phyloP scores from a whole-genome alignment of 805 yeast genomes.

The Kluyveromyces dobzhanskii region DNA sequence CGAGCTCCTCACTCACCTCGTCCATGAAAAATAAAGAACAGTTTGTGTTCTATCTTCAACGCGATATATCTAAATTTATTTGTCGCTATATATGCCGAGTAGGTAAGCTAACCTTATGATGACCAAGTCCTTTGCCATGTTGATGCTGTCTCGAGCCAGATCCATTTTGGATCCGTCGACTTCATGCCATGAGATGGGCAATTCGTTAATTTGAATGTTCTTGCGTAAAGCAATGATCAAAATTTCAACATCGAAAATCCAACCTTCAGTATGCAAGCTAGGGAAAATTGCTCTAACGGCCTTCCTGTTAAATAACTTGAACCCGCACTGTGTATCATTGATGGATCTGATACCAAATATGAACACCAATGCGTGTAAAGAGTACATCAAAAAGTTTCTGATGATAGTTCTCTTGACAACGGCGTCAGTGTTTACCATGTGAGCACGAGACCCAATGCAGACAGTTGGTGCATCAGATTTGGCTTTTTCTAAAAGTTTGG shows the following conservation, averaged over 20 bases:
- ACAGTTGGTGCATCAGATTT: slow-evolving; percentile 39
- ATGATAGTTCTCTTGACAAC: slow-evolving; percentile 89
- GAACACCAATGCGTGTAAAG: slow-evolving; percentile 77
- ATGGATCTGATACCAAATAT: slow-evolving; percentile 82
- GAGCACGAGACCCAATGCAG: slow-evolving; percentile 91
- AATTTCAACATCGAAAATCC: slow-evolving; percentile 97
- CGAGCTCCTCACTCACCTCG: too few species aligned
- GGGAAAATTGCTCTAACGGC: slow-evolving; percentile 70
- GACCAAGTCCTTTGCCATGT: slow-evolving; percentile 90
- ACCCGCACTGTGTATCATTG: slow-evolving; percentile 96
- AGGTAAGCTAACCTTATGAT: slow-evolving; percentile 84
- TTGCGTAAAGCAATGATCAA: slow-evolving; percentile 72
- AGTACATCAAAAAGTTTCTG: slow-evolving; percentile 88
- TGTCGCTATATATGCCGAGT: slow-evolving; percentile 64
- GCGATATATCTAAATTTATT: neutral
- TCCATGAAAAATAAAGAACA: too few species aligned
- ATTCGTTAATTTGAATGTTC: slow-evolving; percentile 57
- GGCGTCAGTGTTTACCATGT: slow-evolving; percentile 92
- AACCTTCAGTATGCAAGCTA: slow-evolving; percentile 89
- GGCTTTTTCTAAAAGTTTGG: slow-evolving; percentile 18
- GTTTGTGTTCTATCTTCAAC: too few species aligned
- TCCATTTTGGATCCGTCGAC: slow-evolving; percentile 93
- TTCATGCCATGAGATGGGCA: slow-evolving; percentile 94
- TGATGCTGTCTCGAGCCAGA: slow-evolving; percentile 79
- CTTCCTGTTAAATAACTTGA: slow-evolving; percentile 74